phyloP scores from a whole-genome alignment of 164 flowering plant species.

The Tetrastigma voinierianum region DNA sequence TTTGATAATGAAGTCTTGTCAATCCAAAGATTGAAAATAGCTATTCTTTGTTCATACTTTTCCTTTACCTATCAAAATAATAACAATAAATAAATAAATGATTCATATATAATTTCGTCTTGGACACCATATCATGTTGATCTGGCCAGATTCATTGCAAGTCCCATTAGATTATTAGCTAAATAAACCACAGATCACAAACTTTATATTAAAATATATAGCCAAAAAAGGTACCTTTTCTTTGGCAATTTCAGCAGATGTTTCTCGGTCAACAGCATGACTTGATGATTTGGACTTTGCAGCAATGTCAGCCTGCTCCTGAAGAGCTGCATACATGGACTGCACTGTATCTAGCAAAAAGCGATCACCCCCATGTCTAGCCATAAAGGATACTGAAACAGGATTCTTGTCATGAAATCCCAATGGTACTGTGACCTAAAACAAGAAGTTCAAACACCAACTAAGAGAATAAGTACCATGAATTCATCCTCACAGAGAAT shows the following conservation, averaged over 20 bases:
- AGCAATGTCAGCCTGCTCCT: conserved; percentile 57
- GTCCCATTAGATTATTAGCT: too few relatives aligned
- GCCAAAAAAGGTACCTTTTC: conserved; percentile 58
- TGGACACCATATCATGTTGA: too few relatives aligned
- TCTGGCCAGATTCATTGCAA: too few relatives aligned
- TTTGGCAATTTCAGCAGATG: conserved; percentile 84
- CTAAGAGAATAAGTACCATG: neutral
- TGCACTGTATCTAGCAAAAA: conserved; percentile 79
- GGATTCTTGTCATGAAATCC: conserved; percentile 82
- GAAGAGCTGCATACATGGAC: conserved; percentile 61
- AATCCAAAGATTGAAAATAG: too few relatives aligned
- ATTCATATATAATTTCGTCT: too few relatives aligned
- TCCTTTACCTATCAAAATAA: too few relatives aligned
- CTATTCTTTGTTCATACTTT: too few relatives aligned
- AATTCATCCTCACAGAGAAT: neutral
- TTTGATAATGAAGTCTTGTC: too few relatives aligned
- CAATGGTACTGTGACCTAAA: conserved; percentile 79
- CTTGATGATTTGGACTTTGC: conserved; percentile 43
- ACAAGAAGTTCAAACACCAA: neutral
- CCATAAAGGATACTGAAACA: conserved; percentile 81
- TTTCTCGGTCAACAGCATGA: conserved; percentile 50
- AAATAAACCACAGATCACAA: too few relatives aligned
- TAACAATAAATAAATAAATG: too few relatives aligned
- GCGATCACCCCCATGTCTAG: conserved; percentile 86
- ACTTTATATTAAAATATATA: neutral